Evolutionary conservation across 1,284 basidiomycete species (phyloP).

Genomic region (Tilletia walkeri): DNA sequence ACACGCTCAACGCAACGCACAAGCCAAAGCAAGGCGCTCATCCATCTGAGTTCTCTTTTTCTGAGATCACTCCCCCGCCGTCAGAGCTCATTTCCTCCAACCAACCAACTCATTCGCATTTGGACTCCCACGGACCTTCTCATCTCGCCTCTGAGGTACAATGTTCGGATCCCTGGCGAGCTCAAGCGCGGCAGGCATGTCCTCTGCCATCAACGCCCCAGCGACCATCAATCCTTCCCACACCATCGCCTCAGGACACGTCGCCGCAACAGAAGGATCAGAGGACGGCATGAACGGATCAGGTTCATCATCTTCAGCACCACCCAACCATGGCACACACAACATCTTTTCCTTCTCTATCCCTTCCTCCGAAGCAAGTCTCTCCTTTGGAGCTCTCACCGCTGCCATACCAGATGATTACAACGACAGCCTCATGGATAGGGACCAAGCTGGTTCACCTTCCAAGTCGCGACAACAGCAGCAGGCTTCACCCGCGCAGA

Average conservation of each 20-base stretch:
- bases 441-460: too few relatives aligned
- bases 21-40: too few relatives aligned
- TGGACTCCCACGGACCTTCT: too few relatives aligned
- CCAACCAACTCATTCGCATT: too few relatives aligned
- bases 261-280: not conserved
- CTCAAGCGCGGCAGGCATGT: too few relatives aligned
- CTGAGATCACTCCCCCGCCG: too few relatives aligned
- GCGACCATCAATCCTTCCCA: not conserved
- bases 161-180: too few relatives aligned
- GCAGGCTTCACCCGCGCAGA: not conserved
- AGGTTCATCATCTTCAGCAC: not conserved
- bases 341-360: constrained; percentile 5
- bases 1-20: too few relatives aligned
- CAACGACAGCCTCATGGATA: not conserved
- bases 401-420: not conserved
- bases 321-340: not conserved
- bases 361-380: constrained; percentile 8
- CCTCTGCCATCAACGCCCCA: too few relatives aligned
- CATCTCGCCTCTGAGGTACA: too few relatives aligned
- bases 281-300: constrained; percentile 1
- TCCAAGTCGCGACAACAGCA: not conserved
- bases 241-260: not conserved
- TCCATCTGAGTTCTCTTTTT: too few relatives aligned
- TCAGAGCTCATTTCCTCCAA: too few relatives aligned
- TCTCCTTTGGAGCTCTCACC: not conserved